Evolutionary conservation across 2,329 filamentous ascomycete genomes (phyloP).

Genomic region (Alternaria sp.): DNA sequence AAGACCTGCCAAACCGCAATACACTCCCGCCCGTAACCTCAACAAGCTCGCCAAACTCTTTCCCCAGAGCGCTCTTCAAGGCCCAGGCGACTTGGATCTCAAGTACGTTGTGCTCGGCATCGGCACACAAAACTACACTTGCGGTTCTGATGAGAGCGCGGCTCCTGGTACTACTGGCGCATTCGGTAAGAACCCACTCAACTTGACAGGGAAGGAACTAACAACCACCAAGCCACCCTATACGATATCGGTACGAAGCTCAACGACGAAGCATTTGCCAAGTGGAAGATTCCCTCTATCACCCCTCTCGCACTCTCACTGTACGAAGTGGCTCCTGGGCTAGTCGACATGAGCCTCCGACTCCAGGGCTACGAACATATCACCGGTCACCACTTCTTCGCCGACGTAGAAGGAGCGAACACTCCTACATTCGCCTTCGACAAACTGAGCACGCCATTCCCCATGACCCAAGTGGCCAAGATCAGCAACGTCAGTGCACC

Average conservation of each 20-base stretch:
- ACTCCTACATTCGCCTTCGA: slow-evolving; percentile 67
- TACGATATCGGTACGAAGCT: slow-evolving; percentile 45
- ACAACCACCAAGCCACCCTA: slow-evolving; percentile 35
- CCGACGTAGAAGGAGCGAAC: slow-evolving; percentile 27
- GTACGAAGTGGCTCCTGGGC: slow-evolving; percentile 16
- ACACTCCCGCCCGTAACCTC: slow-evolving; percentile 28
- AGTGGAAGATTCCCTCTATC: slow-evolving; percentile 42
- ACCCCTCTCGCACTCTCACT: slow-evolving; percentile 43
- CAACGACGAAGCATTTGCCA: slow-evolving; percentile 34
- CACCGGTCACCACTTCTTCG: slow-evolving; percentile 73
- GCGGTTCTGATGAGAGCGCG: slow-evolving; percentile 36
- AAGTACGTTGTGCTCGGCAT: slow-evolving; percentile 57
- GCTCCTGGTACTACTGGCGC: slow-evolving; percentile 43
- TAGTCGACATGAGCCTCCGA: slow-evolving; percentile 35
- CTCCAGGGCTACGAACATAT: slow-evolving; percentile 46
- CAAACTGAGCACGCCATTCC: slow-evolving; percentile 47
- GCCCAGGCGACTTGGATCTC: slow-evolving; percentile 39
- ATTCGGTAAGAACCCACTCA: slow-evolving; percentile 28
- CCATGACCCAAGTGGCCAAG: slow-evolving; percentile 55
- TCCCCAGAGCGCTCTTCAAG: slow-evolving; percentile 39
- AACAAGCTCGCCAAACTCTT: slow-evolving; percentile 32
- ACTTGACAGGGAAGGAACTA: slow-evolving; percentile 1
- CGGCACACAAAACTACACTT: slow-evolving; percentile 62
- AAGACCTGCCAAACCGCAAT: slow-evolving; percentile 14
- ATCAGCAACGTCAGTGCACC: slow-evolving; percentile 61